Conservation (phyloP, 179 eudicot genomes). For the Monotropa hypopitys region DNA sequence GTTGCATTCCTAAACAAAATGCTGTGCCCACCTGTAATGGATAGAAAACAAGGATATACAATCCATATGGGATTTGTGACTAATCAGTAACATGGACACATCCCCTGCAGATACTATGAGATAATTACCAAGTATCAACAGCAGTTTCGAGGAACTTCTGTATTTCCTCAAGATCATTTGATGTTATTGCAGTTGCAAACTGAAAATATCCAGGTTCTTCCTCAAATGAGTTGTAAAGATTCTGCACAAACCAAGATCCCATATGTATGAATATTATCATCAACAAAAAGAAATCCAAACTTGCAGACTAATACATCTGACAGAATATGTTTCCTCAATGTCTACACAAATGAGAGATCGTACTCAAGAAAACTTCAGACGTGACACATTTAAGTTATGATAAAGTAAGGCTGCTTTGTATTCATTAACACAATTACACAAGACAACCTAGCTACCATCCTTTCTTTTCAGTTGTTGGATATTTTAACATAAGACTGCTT, state of each 20-base stretch:
- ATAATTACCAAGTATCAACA: constrained; percentile 30
- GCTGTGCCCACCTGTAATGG: background rate
- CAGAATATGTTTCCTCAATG: background rate
- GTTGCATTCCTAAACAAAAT: background rate
- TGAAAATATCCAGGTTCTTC: constrained; percentile 72
- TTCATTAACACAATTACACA: background rate
- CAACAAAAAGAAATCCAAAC: background rate
- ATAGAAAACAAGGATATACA: background rate
- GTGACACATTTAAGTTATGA: background rate
- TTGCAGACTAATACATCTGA: background rate
- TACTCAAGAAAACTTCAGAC: background rate
- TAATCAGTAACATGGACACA: background rate
- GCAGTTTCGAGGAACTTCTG: constrained; percentile 83
- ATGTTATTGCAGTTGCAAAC: constrained; percentile 72
- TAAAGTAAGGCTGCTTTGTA: background rate
- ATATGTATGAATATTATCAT: background rate
- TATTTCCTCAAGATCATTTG: constrained; percentile 87
- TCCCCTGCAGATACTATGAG: background rate
- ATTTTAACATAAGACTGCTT: background rate
- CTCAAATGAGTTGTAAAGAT: constrained; percentile 65
- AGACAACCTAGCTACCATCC: background rate
- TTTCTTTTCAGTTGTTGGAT: background rate
- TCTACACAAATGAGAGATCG: background rate
- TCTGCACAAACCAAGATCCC: constrained; percentile 35
- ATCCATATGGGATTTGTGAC: background rate